phyloP scores from a whole-genome alignment of 2,329 filamentous ascomycete species.

The Neophaeococcomyces aloes region DNA sequence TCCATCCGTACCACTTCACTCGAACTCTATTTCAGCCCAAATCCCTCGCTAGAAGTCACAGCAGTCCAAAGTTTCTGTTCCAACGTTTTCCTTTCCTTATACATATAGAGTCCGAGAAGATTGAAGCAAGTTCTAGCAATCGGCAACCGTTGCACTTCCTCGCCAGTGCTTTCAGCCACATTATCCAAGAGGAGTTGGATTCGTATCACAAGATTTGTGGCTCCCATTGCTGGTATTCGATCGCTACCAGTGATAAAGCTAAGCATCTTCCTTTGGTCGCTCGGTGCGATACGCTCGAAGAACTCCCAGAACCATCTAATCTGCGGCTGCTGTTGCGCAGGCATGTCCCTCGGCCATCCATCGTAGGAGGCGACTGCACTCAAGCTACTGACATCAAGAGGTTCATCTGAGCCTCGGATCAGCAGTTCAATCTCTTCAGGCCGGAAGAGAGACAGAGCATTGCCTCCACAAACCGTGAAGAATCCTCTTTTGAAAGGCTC shows the following conservation, averaged over 20 bases:
- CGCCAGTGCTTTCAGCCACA: conserved; percentile 1
- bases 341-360: conserved; percentile 52
- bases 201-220: conserved; percentile 63
- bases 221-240: conserved; percentile 77
- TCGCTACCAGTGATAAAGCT: conserved; percentile 86
- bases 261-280: conserved; percentile 65
- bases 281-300: conserved; percentile 55
- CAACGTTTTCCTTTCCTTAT: conserved; percentile 54
- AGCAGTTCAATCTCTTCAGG: conserved; percentile 87
- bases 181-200: conserved; percentile 18
- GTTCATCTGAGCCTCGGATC: conserved; percentile 72
- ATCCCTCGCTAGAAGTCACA: conserved; percentile 82
- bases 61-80: conserved; percentile 70
- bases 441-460: conserved; percentile 74
- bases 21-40: conserved; percentile 60
- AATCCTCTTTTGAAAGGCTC: conserved; percentile 92
- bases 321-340: conserved; percentile 51
- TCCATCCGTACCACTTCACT: background rate
- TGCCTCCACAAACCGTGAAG: conserved; percentile 82
- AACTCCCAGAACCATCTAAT: conserved; percentile 83
- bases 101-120: conserved; percentile 65
- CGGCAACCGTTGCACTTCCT: conserved; percentile 62
- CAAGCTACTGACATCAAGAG: conserved; percentile 66
- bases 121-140: conserved; percentile 90
- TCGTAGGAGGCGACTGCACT: conserved; percentile 71